Conservation (phyloP, 192 early-diverging fungal genomes). For the Dispira parvispora region DNA sequence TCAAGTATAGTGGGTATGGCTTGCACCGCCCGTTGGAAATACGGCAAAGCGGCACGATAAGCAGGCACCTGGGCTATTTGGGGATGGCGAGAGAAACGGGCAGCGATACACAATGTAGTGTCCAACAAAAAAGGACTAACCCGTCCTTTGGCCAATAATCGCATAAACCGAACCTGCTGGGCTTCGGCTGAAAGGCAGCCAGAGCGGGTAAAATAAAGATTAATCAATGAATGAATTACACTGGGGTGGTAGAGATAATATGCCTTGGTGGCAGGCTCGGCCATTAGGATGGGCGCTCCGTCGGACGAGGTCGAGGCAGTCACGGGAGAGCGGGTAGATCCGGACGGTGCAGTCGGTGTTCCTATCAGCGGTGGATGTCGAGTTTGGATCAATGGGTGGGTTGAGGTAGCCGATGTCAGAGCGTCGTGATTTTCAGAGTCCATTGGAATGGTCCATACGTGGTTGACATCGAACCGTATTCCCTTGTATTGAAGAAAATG, state of each 20-base stretch:
- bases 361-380: too few species aligned
- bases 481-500: background rate
- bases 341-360: too few species aligned
- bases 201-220: slow-evolving; percentile 8
- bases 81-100: slow-evolving; percentile 3
- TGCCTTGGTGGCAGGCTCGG: background rate
- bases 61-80: background rate
- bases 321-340: too few species aligned
- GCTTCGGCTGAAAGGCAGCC: slow-evolving; percentile 3
- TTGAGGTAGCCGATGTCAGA: too few species aligned
- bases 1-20: too few species aligned
- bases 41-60: background rate
- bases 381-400: too few species aligned
- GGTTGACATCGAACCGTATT: background rate
- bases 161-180: slow-evolving; percentile 4
- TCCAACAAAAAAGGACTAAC: background rate
- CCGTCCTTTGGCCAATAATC: background rate
- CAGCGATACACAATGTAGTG: background rate
- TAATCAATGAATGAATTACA: background rate
- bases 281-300: too few species aligned
- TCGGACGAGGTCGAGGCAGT: too few species aligned
- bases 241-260: slow-evolving; percentile 1
- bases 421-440: too few species aligned
- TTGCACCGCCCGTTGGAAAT: background rate
- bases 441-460: background rate